Evolutionary conservation across 257 asterid genomes (phyloP), one percentile per base, ranked within the genome.

Genomic region (Ophiorrhiza pumila): DNA sequence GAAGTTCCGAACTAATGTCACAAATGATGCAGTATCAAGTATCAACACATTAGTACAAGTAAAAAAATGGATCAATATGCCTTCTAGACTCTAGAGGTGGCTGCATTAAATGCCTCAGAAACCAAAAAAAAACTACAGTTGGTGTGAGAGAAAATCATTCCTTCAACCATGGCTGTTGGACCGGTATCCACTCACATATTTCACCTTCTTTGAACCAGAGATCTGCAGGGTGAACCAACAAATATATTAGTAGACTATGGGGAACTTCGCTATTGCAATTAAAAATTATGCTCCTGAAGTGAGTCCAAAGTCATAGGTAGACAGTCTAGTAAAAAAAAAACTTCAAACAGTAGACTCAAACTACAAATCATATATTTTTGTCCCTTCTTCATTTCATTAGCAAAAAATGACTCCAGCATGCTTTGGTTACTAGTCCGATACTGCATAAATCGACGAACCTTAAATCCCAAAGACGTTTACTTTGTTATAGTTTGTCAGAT

Each of bases 191-290:
- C 42, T 83, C 76, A 47, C 82, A 68, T 75, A 89, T 34, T 77
- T 92, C 98, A 43, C 91, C 93, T 83, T 80, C 96, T 71, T 82
- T 79, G 76, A 92, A 92, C 97, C 98, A 90, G 59, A 92, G 90
- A 72, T 77, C 98, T 92, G 90, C 80, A 78, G 11, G 65, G 52
- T 0, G 60, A 13, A 58, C 45, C 47, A 45, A 59, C 23, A 6
- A 55, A 42, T 37, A 34, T 7, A 32, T 14, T 29, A 62, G 66
- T 3, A 53, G 39, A 65, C 25, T 29, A 60, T n/a, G 17, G 45
- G 20, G 49, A 35, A 5, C 2, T n/a, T 43, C 18, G n/a, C 50
- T 1, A 29, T 31, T 25, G 27, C 34, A 20, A 42, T 25, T 20
- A 43, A 8, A 39, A 23, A 42, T 2, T 43, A 15, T 0, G 41